These are phyloP conservation scores for Diaporthe nobilis DNA, from an alignment of 2,329 filamentous ascomycete genomes.

Conservation along the genomic window DNA sequence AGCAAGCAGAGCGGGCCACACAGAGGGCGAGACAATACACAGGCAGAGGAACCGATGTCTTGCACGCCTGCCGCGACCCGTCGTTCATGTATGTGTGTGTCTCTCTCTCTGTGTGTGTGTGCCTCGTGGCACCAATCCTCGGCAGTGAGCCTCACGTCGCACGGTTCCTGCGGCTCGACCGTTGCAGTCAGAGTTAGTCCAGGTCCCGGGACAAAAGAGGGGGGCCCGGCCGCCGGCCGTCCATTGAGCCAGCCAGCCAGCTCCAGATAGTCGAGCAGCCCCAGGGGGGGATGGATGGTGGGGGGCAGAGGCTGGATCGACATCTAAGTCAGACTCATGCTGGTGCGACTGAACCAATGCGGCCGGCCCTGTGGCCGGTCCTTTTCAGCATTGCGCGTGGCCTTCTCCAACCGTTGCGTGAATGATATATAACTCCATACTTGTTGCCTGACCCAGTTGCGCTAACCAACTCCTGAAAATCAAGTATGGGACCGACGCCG, in stretches of 20 bases:
- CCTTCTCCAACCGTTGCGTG: not conserved
- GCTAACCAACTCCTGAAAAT: not conserved
- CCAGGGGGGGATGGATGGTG: too few relatives aligned
- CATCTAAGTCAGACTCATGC: not conserved
- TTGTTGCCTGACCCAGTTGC: not conserved
- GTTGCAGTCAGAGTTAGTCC: not conserved
- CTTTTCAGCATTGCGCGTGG: not conserved
- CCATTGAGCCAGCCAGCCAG: not conserved
- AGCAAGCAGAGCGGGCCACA: not conserved
- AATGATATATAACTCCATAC: not conserved
- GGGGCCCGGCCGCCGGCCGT: not conserved
- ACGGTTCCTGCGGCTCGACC: slow-evolving; percentile 27
- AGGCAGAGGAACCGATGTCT: not conserved
- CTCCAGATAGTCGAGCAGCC: too few relatives aligned
- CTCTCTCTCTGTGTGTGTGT: not conserved
- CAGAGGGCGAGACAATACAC: not conserved
- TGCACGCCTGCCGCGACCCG: slow-evolving; percentile 3
- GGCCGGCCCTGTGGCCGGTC: not conserved
- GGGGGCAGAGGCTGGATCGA: not conserved
- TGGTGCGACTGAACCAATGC: slow-evolving; percentile 12
- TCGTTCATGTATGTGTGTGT: not conserved
- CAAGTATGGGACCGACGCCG: not conserved
- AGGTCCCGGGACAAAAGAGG: not conserved
- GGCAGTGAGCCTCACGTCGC: slow-evolving; percentile 7
- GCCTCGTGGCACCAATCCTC: slow-evolving; percentile 1